Evolutionary conservation across 1,139 yeast genomes (phyloP), one percentile per base, ranked within the genome.

Genomic region (Scheffersomyces cryptocercus): DNA sequence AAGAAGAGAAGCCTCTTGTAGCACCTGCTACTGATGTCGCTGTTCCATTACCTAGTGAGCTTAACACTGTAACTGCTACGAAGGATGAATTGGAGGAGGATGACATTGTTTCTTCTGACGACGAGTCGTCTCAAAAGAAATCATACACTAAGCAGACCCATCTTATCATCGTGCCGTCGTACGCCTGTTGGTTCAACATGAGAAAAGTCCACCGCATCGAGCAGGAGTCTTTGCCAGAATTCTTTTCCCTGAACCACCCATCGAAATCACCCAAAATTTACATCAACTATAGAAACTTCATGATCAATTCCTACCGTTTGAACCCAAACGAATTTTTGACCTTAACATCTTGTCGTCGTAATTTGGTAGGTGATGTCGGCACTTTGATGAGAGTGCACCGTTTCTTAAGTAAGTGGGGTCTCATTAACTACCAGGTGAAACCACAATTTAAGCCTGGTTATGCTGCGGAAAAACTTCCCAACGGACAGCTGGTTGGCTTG

Each of bases 281-380:
- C 64, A 79, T 82, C 45, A 88, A 86, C 62, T 91, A 90, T 63
- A 81, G 99, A 60, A 93, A 91, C 62, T 93, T 93, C 64, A 89
- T 93, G 96, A 77, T 93, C 39, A 90, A 93, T 64, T 81, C 97
- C 5, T 95, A 93, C 64, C 77, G 99, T 53, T 71, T 93, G 47
- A 91, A 93, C 61, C 99, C 99, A 11, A 84, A 85, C 56, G 99
- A 93, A 64, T 91, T 88, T 59, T 75, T 93, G 41, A 89, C 97
- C 0, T 86, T 90, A 43, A 93, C 99, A 0, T 95, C 98, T 0
- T 88, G 95, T 47, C 84, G 99, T 58, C 83, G 99, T 58, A 93
- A 91, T 59, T 76, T 95, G 49, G 95, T 90, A 16, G 99, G 99
- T 35, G 99, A 95, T 70, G 98, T 91, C 9, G 96, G 97, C 14